phyloP scores from a whole-genome alignment of 1,284 basidiomycete species.

The Pascua sp. region DNA sequence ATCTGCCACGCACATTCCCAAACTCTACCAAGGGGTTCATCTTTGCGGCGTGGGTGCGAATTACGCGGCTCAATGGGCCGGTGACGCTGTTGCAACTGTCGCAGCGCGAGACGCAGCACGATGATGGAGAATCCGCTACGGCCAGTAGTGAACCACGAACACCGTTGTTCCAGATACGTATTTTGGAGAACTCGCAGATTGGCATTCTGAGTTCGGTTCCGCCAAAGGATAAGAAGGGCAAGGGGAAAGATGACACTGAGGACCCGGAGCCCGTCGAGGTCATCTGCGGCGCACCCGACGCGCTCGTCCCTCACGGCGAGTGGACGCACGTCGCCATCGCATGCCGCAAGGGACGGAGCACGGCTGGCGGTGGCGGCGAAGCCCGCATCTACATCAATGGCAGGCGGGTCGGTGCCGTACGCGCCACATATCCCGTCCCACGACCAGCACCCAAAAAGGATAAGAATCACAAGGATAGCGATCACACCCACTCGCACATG shows the following conservation, averaged over 20 bases:
- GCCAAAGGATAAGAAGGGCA: slow-evolving; percentile 6
- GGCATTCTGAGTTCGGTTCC: slow-evolving; percentile 29
- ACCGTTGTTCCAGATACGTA: slow-evolving; percentile 38
- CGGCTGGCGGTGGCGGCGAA: slow-evolving; percentile 27
- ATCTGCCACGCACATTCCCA: slow-evolving; percentile 40
- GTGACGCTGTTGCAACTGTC: slow-evolving; percentile 43
- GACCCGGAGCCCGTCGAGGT: slow-evolving; percentile 27
- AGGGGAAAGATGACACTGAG: slow-evolving; percentile 3
- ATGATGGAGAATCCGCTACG: not conserved
- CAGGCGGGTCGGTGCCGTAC: slow-evolving; percentile 36
- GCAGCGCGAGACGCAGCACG: slow-evolving; percentile 22
- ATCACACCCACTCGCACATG: no score
- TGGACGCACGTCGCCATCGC: slow-evolving; percentile 47
- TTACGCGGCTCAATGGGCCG: slow-evolving; percentile 40
- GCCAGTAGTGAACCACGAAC: no score
- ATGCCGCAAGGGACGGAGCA: slow-evolving; percentile 27
- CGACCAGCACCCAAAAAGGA: slow-evolving; percentile 6
- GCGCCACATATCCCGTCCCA: slow-evolving; percentile 34
- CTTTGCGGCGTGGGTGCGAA: slow-evolving; percentile 43
- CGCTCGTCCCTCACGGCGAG: slow-evolving; percentile 44
- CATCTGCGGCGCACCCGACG: slow-evolving; percentile 41
- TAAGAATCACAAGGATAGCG: no score
- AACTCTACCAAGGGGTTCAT: slow-evolving; percentile 40
- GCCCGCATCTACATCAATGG: slow-evolving; percentile 43
- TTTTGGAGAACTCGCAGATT: slow-evolving; percentile 48